These are phyloP conservation scores for Dothiorella sarmentorum DNA, from an alignment of 2,329 filamentous ascomycete genomes.

Conservation along the genomic window DNA sequence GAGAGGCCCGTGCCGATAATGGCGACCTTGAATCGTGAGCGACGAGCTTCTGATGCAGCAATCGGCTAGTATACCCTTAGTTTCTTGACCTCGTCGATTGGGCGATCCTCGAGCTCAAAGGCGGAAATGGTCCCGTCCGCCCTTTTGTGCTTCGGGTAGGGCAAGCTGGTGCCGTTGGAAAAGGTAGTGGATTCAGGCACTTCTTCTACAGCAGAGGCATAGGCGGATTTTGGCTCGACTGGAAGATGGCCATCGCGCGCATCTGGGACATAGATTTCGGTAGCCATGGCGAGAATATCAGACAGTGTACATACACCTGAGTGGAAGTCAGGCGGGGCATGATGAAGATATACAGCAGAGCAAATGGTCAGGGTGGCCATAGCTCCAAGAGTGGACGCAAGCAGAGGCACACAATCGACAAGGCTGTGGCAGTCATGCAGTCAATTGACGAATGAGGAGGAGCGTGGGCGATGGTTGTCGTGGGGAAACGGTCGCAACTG, in stretches of 20 bases:
- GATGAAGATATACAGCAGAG: background rate
- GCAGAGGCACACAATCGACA: conserved; percentile 11
- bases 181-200: background rate
- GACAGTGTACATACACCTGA: background rate
- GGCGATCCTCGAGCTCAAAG: conserved; percentile 28
- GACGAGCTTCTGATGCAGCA: background rate
- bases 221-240: background rate
- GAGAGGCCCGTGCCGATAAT: conserved; percentile 63
- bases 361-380: background rate
- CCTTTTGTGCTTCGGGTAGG: conserved; percentile 3
- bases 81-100: conserved; percentile 31
- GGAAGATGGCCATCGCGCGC: conserved; percentile 5
- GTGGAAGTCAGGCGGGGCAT: background rate
- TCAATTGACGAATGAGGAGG: background rate
- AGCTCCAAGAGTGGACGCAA: conserved; percentile 9
- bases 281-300: background rate
- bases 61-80: conserved; percentile 20
- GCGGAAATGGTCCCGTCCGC: conserved; percentile 21
- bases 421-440: conserved; percentile 11
- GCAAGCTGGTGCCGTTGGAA: background rate
- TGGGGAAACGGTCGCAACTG: conserved; percentile 2
- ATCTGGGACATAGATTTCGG: conserved; percentile 1
- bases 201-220: background rate
- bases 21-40: conserved; percentile 47
- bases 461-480: background rate